phyloP scores from a whole-genome alignment of 495 filamentous ascomycete genomes.

The Parmelia sp. region DNA sequence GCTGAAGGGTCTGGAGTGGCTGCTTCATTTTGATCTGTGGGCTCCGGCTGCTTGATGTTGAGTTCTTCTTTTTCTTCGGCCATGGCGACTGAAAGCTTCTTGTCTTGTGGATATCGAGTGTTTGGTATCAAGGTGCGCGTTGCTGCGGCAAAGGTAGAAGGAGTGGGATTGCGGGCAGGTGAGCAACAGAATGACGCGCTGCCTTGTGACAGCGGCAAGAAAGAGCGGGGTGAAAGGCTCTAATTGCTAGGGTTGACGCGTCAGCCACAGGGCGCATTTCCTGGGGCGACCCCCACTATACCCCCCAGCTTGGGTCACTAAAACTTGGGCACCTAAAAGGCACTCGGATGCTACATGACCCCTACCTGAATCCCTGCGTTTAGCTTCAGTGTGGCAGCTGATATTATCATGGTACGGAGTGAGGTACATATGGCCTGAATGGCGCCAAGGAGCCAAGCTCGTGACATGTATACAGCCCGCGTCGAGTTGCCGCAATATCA shows the following conservation, averaged over 20 bases:
- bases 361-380: no score
- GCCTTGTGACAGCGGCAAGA: not conserved
- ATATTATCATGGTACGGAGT: no score
- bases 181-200: not conserved
- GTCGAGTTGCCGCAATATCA: no score
- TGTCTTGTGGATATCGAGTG: not conserved
- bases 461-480: no score
- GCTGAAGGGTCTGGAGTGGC: slow-evolving; percentile 3
- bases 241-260: not conserved
- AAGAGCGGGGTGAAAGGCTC: not conserved
- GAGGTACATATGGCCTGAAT: no score
- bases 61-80: slow-evolving; percentile 9
- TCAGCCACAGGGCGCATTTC: not conserved
- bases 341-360: no score
- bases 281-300: not conserved
- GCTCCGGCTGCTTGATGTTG: not conserved
- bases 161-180: not conserved
- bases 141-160: not conserved
- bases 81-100: not conserved
- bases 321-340: no score
- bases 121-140: not conserved
- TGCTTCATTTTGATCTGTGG: not conserved
- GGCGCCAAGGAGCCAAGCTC: no score
- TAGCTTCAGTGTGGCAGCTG: no score
- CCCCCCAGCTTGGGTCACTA: no score